phyloP scores from a whole-genome alignment of 2,329 filamentous ascomycete genomes.

The Zasmidium angulare region DNA sequence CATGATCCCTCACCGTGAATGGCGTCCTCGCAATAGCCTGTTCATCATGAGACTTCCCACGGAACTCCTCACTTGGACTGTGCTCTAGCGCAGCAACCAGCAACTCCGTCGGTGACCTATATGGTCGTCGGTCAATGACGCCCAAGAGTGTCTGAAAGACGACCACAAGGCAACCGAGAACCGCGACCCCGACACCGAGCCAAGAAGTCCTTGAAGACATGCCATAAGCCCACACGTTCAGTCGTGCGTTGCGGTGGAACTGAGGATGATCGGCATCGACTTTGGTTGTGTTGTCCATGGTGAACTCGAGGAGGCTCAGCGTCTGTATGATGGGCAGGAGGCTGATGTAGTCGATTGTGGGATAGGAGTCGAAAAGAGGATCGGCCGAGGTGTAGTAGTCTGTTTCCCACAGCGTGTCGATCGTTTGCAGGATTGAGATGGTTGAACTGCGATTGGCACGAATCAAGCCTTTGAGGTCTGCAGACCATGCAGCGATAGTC shows the following conservation, averaged over 20 bases:
- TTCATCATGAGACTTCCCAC: slow-evolving; percentile 15
- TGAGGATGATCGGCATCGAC: neutral
- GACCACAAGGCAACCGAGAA: slow-evolving; percentile 8
- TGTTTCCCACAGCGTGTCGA: neutral
- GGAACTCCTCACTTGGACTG: slow-evolving; percentile 18
- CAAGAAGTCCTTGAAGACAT: slow-evolving; percentile 8
- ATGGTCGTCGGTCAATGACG: slow-evolving; percentile 11
- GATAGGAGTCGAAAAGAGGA: neutral
- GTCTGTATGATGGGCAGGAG: slow-evolving; percentile 8
- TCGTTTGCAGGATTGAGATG: neutral
- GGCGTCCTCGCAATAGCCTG: slow-evolving; percentile 17
- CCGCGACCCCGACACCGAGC: slow-evolving; percentile 4
- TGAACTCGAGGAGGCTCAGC: slow-evolving; percentile 8
- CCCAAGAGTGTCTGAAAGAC: slow-evolving; percentile 17
- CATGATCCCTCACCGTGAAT: slow-evolving; percentile 19
- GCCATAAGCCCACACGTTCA: slow-evolving; percentile 12
- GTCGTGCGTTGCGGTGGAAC: neutral
- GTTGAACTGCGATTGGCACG: slow-evolving; percentile 6
- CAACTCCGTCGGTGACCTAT: slow-evolving; percentile 14
- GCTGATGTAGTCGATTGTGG: slow-evolving; percentile 1
- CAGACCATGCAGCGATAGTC: slow-evolving; percentile 30
- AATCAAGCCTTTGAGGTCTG: slow-evolving; percentile 2
- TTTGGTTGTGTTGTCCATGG: neutral
- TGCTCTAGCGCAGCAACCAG: slow-evolving; percentile 26
- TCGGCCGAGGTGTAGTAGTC: neutral